Conservation (phyloP, 306 rosid species). For the Corylus heterophylla region DNA sequence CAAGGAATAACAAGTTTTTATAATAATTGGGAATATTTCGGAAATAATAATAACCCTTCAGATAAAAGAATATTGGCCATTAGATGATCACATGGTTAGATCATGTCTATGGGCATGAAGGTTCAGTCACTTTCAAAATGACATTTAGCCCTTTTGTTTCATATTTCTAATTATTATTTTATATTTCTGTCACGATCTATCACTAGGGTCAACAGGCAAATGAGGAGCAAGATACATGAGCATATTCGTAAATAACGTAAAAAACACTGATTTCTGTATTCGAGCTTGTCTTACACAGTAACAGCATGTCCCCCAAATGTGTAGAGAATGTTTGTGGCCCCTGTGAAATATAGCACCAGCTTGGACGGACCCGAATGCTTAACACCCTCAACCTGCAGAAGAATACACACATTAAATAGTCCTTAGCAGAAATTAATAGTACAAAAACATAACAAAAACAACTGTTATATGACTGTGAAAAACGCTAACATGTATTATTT, state of each 20-base stretch:
- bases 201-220: constrained; percentile 1
- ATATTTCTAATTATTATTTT: neutral
- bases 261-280: constrained; percentile 28
- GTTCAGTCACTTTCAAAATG: constrained; percentile 52
- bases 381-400: constrained; percentile 74
- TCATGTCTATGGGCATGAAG: constrained; percentile 33
- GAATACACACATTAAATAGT: neutral
- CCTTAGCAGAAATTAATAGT: too few relatives aligned
- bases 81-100: constrained; percentile 46
- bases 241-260: constrained; percentile 29
- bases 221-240: neutral
- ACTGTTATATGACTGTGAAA: too few relatives aligned
- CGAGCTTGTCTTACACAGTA: constrained; percentile 78
- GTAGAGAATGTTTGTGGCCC: constrained; percentile 99
- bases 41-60: neutral
- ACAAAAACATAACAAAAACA: too few relatives aligned
- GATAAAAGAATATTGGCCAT: constrained; percentile 18
- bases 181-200: neutral
- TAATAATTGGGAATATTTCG: neutral
- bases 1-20: constrained; percentile 5
- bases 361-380: constrained; percentile 90
- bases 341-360: constrained; percentile 90
- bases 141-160: constrained; percentile 28
- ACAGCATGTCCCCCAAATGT: constrained; percentile 99
- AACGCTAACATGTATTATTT: neutral